Conservation (phyloP, 2,329 filamentous ascomycete species). For the Aspergillus quadricinctus region DNA sequence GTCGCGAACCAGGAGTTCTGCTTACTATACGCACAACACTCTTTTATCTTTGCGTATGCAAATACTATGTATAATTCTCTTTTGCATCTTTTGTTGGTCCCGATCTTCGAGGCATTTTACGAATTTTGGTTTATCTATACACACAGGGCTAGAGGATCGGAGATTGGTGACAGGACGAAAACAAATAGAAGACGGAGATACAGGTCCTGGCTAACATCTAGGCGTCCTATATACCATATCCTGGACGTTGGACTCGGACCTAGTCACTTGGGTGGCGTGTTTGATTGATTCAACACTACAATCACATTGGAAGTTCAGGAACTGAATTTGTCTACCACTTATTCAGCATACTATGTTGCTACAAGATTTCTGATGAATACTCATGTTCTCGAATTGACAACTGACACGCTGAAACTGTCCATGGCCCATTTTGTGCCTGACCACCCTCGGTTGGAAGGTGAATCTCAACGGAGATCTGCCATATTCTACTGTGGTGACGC, state of each 20-base stretch:
- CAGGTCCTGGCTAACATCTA: neutral
- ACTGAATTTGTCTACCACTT: neutral
- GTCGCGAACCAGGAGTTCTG: constrained; percentile 4
- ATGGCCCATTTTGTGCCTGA: neutral
- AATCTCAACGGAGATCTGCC: neutral
- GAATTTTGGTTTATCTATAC: neutral
- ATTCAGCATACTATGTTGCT: neutral
- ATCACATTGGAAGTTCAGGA: neutral
- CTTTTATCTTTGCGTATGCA: neutral
- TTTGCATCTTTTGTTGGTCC: neutral
- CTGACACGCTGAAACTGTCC: neutral
- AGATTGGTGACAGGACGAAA: neutral
- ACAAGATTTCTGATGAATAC: neutral
- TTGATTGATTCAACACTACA: neutral
- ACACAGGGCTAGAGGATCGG: neutral
- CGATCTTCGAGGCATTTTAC: neutral
- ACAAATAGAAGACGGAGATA: neutral
- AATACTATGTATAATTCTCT: constrained; percentile 3
- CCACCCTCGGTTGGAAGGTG: neutral
- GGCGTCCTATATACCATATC: neutral
- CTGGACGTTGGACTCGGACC: neutral
- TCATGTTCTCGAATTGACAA: neutral
- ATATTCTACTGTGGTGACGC: neutral
- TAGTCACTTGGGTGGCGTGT: neutral
- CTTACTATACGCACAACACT: constrained; percentile 7